Conservation (phyloP, 495 filamentous ascomycete genomes). For the Talaromyces borbonicus region DNA sequence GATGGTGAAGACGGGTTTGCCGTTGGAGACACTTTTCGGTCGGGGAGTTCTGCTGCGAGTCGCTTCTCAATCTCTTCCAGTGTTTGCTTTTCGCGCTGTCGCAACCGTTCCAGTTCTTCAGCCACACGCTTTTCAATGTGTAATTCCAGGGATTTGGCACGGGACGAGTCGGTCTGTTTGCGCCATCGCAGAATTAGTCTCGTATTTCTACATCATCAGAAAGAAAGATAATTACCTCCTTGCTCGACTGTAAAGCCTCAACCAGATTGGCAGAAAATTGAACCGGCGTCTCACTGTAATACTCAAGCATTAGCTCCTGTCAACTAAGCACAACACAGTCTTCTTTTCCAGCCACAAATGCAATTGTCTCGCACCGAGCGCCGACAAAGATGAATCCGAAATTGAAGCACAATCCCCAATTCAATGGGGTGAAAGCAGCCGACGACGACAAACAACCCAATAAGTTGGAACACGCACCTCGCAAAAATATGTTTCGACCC, state of each 20-base stretch:
- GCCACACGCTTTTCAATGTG: conserved; percentile 82
- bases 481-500: conserved; percentile 44
- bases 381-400: too few species aligned
- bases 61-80: conserved; percentile 47
- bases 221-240: conserved; percentile 51
- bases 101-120: conserved; percentile 69
- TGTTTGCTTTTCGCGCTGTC: conserved; percentile 49
- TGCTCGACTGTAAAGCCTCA: conserved; percentile 68
- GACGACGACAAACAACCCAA: too few species aligned
- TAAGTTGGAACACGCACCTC: conserved; percentile 22
- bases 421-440: too few species aligned
- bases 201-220: background rate
- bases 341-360: background rate
- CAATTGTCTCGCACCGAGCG: too few species aligned
- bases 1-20: conserved; percentile 21
- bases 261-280: conserved; percentile 80
- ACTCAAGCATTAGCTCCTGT: background rate
- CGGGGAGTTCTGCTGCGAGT: conserved; percentile 31
- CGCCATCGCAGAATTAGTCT: conserved; percentile 1
- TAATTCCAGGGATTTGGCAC: conserved; percentile 72
- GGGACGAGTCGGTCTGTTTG: conserved; percentile 73
- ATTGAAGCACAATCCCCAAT: too few species aligned
- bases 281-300: conserved; percentile 63
- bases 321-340: background rate
- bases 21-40: conserved; percentile 16